Evolutionary conservation across 228 moss, liverwort and hornwort species (phyloP).

Genomic region (Sphagnum magellanicum): DNA sequence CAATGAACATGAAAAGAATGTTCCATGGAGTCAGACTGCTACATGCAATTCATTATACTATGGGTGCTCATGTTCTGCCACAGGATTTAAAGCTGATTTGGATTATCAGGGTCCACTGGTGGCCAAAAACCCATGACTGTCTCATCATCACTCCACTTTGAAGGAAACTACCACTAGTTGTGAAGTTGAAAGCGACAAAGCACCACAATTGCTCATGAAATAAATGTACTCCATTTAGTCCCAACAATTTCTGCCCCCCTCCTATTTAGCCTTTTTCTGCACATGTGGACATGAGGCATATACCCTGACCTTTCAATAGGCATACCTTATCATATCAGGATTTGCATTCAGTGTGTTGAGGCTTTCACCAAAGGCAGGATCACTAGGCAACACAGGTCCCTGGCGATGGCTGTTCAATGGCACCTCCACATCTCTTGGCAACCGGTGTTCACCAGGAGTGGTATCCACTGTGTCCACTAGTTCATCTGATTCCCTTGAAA

Average conservation of each 20-base stretch:
- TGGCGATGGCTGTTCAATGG: slow-evolving; percentile 19
- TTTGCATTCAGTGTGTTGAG: slow-evolving; percentile 58
- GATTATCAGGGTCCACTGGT: not conserved
- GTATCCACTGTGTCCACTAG: slow-evolving; percentile 9
- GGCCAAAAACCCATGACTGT: not conserved
- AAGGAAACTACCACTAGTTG: too few relatives aligned
- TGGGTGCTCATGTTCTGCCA: too few relatives aligned
- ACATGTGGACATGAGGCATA: too few relatives aligned
- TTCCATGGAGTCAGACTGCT: too few relatives aligned
- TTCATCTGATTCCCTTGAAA: slow-evolving; percentile 18
- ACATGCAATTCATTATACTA: too few relatives aligned
- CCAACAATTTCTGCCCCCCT: too few relatives aligned
- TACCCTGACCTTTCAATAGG: not conserved
- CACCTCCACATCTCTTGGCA: slow-evolving; percentile 18
- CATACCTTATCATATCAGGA: slow-evolving; percentile 86
- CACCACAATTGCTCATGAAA: too few relatives aligned
- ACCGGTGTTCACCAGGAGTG: slow-evolving; percentile 18
- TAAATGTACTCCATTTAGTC: too few relatives aligned
- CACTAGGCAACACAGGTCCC: slow-evolving; percentile 28
- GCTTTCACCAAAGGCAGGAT: slow-evolving; percentile 53
- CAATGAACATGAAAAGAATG: too few relatives aligned
- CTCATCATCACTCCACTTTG: too few relatives aligned
- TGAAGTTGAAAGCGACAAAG: too few relatives aligned
- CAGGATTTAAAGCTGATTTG: not conserved
- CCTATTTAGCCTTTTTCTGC: too few relatives aligned